phyloP scores from a whole-genome alignment of 1,139 yeast genomes.

The Sporopachydermia cereana region DNA sequence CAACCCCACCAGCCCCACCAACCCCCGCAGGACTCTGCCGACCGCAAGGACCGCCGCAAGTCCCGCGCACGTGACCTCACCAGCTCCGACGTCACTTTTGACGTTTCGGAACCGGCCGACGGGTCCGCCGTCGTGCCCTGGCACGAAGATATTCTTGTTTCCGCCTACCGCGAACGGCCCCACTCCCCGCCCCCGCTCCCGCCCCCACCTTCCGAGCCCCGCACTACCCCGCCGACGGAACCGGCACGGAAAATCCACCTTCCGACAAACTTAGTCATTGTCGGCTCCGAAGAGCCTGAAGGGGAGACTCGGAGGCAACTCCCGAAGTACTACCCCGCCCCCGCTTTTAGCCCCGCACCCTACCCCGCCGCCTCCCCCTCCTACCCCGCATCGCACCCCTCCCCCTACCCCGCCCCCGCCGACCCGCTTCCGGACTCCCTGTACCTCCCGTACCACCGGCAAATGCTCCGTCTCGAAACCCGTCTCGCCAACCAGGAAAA shows the following conservation, averaged over 20 bases:
- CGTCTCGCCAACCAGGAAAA: constrained; percentile 50
- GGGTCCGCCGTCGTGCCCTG: neutral
- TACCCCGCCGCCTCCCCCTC: neutral
- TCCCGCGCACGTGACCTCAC: neutral
- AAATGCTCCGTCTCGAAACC: constrained; percentile 57
- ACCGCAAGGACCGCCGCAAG: neutral
- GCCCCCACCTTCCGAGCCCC: neutral
- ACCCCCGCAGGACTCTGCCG: neutral
- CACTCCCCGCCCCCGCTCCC: neutral
- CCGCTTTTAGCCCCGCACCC: neutral
- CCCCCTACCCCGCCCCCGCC: neutral
- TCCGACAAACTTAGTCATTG: too few species aligned
- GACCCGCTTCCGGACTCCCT: constrained; percentile 38
- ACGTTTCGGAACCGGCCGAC: neutral
- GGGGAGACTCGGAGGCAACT: neutral
- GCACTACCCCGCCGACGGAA: neutral
- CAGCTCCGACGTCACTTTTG: neutral
- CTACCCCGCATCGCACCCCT: neutral
- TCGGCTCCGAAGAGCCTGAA: neutral
- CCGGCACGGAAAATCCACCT: too few species aligned
- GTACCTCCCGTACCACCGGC: constrained; percentile 41
- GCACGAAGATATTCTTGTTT: neutral
- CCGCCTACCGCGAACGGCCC: neutral
- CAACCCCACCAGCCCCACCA: too few species aligned
- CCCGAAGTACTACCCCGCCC: neutral